These are phyloP conservation scores for Coriaria nepalensis DNA, from an alignment of 306 rosid species.

Conservation along the genomic window DNA sequence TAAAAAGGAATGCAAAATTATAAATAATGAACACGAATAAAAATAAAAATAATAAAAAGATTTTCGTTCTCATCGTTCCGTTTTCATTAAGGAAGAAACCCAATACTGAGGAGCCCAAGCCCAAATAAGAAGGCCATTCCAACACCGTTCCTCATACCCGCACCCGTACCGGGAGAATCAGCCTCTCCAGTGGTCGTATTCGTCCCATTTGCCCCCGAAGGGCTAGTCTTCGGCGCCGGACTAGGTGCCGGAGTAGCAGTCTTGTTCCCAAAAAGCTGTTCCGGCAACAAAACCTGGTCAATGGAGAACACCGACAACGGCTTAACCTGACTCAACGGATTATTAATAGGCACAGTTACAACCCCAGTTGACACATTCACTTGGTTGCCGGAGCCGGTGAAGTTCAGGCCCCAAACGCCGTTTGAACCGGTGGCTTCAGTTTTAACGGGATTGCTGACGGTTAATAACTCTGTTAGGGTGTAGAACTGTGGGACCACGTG, in stretches of 20 bases:
- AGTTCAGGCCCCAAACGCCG: slow-evolving; percentile 56
- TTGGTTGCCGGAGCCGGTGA: slow-evolving; percentile 57
- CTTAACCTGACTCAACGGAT: slow-evolving; percentile 34
- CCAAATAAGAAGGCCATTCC: slow-evolving; percentile 5
- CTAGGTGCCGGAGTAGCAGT: slow-evolving; percentile 10
- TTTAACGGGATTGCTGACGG: slow-evolving; percentile 67
- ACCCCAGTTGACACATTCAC: slow-evolving; percentile 55
- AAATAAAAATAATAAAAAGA: too few relatives aligned
- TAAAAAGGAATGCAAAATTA: too few relatives aligned
- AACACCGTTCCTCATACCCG: not conserved
- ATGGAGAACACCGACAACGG: slow-evolving; percentile 50
- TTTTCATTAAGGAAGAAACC: not conserved
- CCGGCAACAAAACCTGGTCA: slow-evolving; percentile 58
- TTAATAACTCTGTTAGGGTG: slow-evolving; percentile 25
- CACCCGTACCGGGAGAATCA: not conserved
- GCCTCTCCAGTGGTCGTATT: not conserved
- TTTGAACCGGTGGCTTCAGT: slow-evolving; percentile 24
- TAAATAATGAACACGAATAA: too few relatives aligned
- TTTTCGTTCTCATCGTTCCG: too few relatives aligned
- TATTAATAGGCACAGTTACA: slow-evolving; percentile 32
- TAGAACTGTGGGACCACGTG: slow-evolving; percentile 57
- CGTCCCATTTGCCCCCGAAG: slow-evolving; percentile 12
- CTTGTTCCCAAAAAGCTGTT: slow-evolving; percentile 31
- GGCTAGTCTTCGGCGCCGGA: slow-evolving; percentile 13
- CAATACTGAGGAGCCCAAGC: not conserved